A percentile compares a stretch with the other conserved stretches of the same genome.
These are phyloP conservation scores for Amanita brunnescens DNA, from an alignment of 768 basidiomycete species.

Conservation along the genomic window DNA sequence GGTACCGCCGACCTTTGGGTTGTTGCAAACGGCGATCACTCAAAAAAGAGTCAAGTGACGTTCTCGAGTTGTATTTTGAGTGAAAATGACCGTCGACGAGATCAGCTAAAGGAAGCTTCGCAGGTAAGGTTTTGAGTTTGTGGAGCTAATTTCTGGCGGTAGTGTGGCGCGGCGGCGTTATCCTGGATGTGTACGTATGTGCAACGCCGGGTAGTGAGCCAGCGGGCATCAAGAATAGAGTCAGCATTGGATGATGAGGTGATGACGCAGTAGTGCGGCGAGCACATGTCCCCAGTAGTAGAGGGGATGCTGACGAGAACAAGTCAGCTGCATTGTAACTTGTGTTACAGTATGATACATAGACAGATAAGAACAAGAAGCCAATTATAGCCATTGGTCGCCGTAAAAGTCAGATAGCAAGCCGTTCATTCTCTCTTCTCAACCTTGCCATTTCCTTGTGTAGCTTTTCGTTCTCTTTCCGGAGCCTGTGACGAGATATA, in stretches of 20 bases:
- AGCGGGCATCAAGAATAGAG: not conserved
- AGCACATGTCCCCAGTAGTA: not conserved
- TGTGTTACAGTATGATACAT: too few relatives aligned
- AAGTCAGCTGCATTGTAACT: too few relatives aligned
- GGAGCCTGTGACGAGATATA: not conserved
- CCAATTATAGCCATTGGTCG: not conserved
- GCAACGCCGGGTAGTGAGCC: not conserved
- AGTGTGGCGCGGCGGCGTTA: too few relatives aligned
- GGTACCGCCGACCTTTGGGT: too few relatives aligned
- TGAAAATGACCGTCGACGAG: not conserved
- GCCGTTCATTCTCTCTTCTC: not conserved
- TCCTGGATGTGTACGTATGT: not conserved
- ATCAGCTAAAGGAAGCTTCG: not conserved
- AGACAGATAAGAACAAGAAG: not conserved
- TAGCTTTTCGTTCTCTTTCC: not conserved
- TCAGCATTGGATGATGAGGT: not conserved
- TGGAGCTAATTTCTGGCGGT: not conserved
- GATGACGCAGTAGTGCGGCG: not conserved
- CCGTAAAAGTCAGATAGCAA: not conserved
- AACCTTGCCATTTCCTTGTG: not conserved
- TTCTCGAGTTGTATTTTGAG: too few relatives aligned
- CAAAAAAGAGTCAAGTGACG: too few relatives aligned
- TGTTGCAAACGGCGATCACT: too few relatives aligned
- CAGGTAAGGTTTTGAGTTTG: not conserved
- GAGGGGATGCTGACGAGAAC: too few relatives aligned